Evolutionary conservation across 2,329 filamentous ascomycete species (phyloP), one percentile per base, ranked within the genome.

Genomic region (Alternaria metachromatica): DNA sequence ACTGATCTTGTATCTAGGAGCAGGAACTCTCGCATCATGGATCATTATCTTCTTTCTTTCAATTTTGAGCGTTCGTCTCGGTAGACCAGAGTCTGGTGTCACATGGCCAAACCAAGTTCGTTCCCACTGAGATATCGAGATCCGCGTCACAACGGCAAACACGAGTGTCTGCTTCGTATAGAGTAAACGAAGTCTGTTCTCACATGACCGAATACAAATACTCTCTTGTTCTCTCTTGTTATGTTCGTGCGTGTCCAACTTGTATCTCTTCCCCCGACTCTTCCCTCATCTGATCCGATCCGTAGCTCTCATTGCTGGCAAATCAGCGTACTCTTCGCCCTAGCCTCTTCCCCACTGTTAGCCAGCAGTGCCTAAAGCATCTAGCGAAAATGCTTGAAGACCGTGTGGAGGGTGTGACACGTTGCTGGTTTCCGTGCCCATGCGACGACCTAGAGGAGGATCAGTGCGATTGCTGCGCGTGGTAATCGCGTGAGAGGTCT

Each of bases 371-470:
- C 21, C 6, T 20, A 9, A 6, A 25, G 3, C 2, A 53, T 6
- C 8, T 11, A 23, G 6, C 20, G 8, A 7, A 55, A 11, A 58
- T 62, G 44, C 21, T 54, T n/a, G 21, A 53, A 8, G 37, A n/a
- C 2, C 20, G 10, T 43, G 13, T 18, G 9, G 10, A 44, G 5
- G 10, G 25, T 25, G 45, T 28, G n/a, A 26, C 48, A 6, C 44
- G n/a, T 20, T 65, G 51, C n/a, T 60, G 51, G 53, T 54, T 51
- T 21, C 54, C 58, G 18, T 64, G 58, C n/a, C 57, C 48, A n/a
- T 60, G 58, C 20, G 53, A 64, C 23, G 62, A 64, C 20, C 15
- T 51, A 20, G 58, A 64, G 18, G 62, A 64, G 23, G 62, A 64
- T 18, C 54, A 64, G 11, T 54, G 58, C 20, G 54, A 56, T 12